phyloP scores from a whole-genome alignment of 2,329 filamentous ascomycete species.

The Seiridium cupressi region DNA sequence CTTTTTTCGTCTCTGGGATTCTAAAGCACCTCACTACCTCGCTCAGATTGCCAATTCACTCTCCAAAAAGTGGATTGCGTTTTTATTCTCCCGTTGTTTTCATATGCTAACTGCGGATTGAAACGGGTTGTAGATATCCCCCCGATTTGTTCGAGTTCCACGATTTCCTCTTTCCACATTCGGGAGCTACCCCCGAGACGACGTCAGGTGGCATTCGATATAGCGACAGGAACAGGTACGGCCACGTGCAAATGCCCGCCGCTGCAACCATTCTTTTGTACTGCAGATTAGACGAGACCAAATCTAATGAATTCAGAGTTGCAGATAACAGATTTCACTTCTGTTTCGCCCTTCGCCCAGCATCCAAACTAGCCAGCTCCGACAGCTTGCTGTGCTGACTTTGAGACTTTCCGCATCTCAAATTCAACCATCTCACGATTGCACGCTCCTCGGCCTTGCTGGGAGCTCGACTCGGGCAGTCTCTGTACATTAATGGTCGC shows the following conservation, averaged over 20 bases:
- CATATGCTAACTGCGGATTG: conserved; percentile 5
- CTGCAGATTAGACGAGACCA: background rate
- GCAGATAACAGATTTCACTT: conserved; percentile 1
- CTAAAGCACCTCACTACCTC: background rate
- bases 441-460: conserved; percentile 7
- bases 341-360: background rate
- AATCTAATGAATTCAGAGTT: background rate
- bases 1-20: background rate
- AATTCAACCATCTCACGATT: conserved; percentile 1
- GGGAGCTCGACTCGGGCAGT: conserved; percentile 13
- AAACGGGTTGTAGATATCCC: conserved; percentile 4
- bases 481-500: conserved; percentile 10
- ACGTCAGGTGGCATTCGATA: conserved; percentile 7
- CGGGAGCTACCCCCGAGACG: conserved; percentile 4
- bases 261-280: background rate
- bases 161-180: conserved; percentile 7
- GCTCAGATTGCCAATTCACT: background rate
- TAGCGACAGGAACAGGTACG: background rate
- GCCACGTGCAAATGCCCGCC: background rate
- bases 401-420: background rate
- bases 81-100: background rate
- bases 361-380: background rate
- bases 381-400: background rate
- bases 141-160: conserved; percentile 4
- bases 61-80: background rate